phyloP scores from a whole-genome alignment of 2,329 filamentous ascomycete genomes.

The Pseudocercospora crystallina region DNA sequence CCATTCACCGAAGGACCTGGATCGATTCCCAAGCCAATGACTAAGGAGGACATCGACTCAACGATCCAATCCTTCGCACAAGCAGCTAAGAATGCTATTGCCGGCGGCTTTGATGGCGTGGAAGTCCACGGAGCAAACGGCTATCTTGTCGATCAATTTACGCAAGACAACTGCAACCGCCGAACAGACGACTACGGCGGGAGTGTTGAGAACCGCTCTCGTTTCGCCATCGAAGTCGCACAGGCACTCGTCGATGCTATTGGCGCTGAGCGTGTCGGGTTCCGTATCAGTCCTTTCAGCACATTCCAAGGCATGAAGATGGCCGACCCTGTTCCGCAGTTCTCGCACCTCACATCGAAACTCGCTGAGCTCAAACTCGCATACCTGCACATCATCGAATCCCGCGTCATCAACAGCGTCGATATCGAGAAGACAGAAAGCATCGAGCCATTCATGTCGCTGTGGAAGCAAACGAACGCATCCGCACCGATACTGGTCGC shows the following conservation, averaged over 20 bases:
- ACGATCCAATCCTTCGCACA: slow-evolving; percentile 39
- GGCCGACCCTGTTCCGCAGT: slow-evolving; percentile 60
- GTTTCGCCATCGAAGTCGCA: slow-evolving; percentile 54
- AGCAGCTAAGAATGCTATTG: slow-evolving; percentile 46
- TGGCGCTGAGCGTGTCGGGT: slow-evolving; percentile 48
- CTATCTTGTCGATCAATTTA: slow-evolving; percentile 65
- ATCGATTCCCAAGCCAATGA: slow-evolving; percentile 28
- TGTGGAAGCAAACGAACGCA: slow-evolving; percentile 41
- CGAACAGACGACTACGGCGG: slow-evolving; percentile 50
- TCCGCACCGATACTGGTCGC: slow-evolving; percentile 48
- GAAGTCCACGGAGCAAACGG: slow-evolving; percentile 46
- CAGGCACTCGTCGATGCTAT: slow-evolving; percentile 49
- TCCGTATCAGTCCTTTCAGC: slow-evolving; percentile 61
- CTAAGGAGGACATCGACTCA: slow-evolving; percentile 39
- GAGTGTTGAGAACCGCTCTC: slow-evolving; percentile 48
- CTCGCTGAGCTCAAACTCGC: slow-evolving; percentile 54
- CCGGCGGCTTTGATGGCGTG: slow-evolving; percentile 59
- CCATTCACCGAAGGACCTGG: slow-evolving; percentile 2
- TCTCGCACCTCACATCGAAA: slow-evolving; percentile 54
- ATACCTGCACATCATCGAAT: slow-evolving; percentile 61
- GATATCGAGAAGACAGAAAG: slow-evolving; percentile 37
- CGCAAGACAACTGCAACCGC: slow-evolving; percentile 56
- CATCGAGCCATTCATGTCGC: slow-evolving; percentile 36
- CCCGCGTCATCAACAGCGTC: slow-evolving; percentile 48
- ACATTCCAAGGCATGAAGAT: slow-evolving; percentile 64